Evolutionary conservation across 2,329 filamentous ascomycete genomes (phyloP), one percentile per base, ranked within the genome.

Genomic region (Clonostachys sp.): DNA sequence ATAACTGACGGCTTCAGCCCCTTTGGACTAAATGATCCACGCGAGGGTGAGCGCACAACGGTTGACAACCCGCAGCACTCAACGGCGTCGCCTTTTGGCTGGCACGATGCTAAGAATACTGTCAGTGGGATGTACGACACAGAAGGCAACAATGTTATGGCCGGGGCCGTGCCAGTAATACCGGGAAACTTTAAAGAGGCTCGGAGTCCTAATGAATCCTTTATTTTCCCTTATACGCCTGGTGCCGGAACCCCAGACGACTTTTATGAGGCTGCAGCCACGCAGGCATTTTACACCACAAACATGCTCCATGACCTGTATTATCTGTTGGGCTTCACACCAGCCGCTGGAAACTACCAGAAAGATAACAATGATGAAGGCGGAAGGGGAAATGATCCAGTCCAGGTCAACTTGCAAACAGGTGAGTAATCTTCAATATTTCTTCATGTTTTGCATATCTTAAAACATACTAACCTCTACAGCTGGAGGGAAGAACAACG

Each of bases 221-320:
- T 30, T 10, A 10, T 30, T 30, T 30, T 30, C 24, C 24, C 24
- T 30, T 72, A 65, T 57, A 57, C 57, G 40, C 51, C 57, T 6
- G 55, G 52, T 45, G 46, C 59, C 49, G 56, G 59, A 5, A 57
- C 64, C 13, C 64, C 64, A 3, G 56, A 57, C 17, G 52, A 51
- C 2, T 83, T 83, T 58, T 61, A 65, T 5, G 73, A 82, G 42
- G 77, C 78, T 2, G 80, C 80, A 0, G 65, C 78, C 45, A 73
- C 77, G 0, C 80, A 84, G 61, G 70, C 82, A 6, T 84, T 81
- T 64, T 84, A 83, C 65, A 81, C 77, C 0, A 67, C 72, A 34
- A 83, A 83, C 66, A 69, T 65, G 34, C 83, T 78, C 61, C 80
- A 83, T 54, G 81, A 84, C 48, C 58, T 84, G 0, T 68, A 83